Evolutionary conservation across 805 yeast species (phyloP).

Genomic region (Candida ponderosae): DNA sequence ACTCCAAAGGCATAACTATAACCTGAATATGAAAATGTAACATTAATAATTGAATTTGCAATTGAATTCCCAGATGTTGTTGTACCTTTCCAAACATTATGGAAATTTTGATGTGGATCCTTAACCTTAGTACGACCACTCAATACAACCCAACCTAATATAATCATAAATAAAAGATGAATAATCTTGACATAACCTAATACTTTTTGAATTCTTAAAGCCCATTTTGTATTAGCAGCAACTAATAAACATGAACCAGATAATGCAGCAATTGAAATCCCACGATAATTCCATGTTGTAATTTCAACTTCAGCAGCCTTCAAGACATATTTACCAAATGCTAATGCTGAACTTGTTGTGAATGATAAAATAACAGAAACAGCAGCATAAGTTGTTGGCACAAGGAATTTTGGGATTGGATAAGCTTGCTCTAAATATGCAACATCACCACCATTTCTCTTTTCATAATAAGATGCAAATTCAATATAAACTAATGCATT

Average conservation of each 20-base stretch:
- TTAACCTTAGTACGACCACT: slow-evolving; percentile 28
- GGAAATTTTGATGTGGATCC: slow-evolving; percentile 26
- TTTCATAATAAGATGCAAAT: slow-evolving; percentile 29
- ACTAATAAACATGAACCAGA: slow-evolving; percentile 27
- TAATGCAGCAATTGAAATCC: slow-evolving; percentile 28
- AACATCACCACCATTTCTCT: slow-evolving; percentile 31
- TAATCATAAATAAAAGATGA: slow-evolving; percentile 24
- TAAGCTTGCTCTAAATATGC: slow-evolving; percentile 31
- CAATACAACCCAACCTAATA: slow-evolving; percentile 28
- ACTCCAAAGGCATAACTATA: slow-evolving; percentile 30
- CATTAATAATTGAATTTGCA: slow-evolving; percentile 35
- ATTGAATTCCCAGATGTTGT: slow-evolving; percentile 34
- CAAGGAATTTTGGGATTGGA: slow-evolving; percentile 25
- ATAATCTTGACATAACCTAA: slow-evolving; percentile 29
- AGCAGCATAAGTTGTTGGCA: slow-evolving; percentile 31
- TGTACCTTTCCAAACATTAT: slow-evolving; percentile 31
- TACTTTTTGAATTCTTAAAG: slow-evolving; percentile 24
- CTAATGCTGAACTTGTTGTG: slow-evolving; percentile 27
- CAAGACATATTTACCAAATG: slow-evolving; percentile 27
- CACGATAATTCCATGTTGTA: slow-evolving; percentile 43
- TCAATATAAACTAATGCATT: slow-evolving; percentile 32
- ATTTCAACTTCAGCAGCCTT: slow-evolving; percentile 24
- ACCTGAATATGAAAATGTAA: slow-evolving; percentile 36
- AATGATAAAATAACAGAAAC: slow-evolving; percentile 29
- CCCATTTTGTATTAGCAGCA: slow-evolving; percentile 20